Conservation (phyloP, 108 stramenopile species). For the Cyclotella atomus region DNA sequence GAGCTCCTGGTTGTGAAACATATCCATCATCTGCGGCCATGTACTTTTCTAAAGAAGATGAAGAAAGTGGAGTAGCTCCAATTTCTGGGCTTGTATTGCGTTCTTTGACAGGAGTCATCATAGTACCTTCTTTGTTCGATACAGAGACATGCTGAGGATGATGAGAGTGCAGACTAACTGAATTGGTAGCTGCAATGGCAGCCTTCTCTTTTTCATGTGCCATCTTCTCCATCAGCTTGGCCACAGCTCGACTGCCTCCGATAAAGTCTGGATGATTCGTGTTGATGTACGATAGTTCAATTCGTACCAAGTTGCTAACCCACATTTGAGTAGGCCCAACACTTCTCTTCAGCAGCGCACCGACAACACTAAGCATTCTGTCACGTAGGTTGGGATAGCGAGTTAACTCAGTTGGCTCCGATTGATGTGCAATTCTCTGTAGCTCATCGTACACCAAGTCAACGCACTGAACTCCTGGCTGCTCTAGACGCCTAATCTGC, state of each 20-base stretch:
- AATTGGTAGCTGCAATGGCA: slow-evolving; percentile 14
- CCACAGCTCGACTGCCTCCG: slow-evolving; percentile 92
- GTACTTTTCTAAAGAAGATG: slow-evolving; percentile 58
- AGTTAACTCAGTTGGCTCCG: slow-evolving; percentile 87
- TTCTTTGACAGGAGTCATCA: slow-evolving; percentile 44
- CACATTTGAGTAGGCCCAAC: slow-evolving; percentile 91
- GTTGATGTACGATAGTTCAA: slow-evolving; percentile 98
- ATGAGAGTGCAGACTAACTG: not conserved
- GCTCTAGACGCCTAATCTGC: slow-evolving; percentile 93
- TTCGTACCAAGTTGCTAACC: slow-evolving; percentile 93
- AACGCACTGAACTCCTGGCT: slow-evolving; percentile 94
- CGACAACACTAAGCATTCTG: slow-evolving; percentile 90
- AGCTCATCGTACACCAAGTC: slow-evolving; percentile 96
- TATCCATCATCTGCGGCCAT: slow-evolving; percentile 54
- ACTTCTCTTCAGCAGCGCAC: slow-evolving; percentile 66
- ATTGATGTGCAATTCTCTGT: slow-evolving; percentile 89
- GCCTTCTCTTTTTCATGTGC: slow-evolving; percentile 66
- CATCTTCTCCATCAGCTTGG: slow-evolving; percentile 81
- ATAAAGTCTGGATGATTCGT: slow-evolving; percentile 99
- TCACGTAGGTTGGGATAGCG: slow-evolving; percentile 93
- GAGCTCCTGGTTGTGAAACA: slow-evolving; percentile 42
- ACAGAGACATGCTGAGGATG: slow-evolving; percentile 32
- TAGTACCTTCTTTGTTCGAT: slow-evolving; percentile 13
- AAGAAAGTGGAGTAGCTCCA: slow-evolving; percentile 59
- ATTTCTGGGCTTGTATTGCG: slow-evolving; percentile 1